Conservation (phyloP, 2,329 filamentous ascomycete species). For the Pleomassaria siparia region DNA sequence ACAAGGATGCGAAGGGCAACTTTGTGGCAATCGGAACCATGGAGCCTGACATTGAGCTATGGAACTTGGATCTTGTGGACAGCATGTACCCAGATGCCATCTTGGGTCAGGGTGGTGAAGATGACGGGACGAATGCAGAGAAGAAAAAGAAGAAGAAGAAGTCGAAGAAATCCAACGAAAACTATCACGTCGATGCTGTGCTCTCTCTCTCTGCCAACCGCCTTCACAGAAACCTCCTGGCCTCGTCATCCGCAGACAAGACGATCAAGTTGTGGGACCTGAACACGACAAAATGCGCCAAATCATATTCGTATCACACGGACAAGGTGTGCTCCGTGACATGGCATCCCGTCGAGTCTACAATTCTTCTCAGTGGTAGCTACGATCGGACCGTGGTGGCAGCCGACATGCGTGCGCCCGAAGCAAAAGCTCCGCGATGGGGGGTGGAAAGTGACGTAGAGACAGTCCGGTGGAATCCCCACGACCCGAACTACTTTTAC, state of each 20-base stretch:
- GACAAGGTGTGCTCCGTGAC: constrained; percentile 97
- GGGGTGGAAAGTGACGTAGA: constrained; percentile 96
- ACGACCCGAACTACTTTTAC: constrained; percentile 91
- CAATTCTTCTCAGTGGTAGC: constrained; percentile 85
- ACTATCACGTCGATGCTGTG: constrained; percentile 92
- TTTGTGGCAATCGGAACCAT: constrained; percentile 95
- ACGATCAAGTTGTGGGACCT: constrained; percentile 98
- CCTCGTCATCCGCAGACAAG: constrained; percentile 92
- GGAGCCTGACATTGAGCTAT: constrained; percentile 97
- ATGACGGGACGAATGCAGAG: constrained; percentile 55
- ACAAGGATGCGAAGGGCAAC: constrained; percentile 73
- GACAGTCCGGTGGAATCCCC: constrained; percentile 87
- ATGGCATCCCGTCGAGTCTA: constrained; percentile 88
- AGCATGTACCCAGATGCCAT: constrained; percentile 98
- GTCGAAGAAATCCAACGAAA: constrained; percentile 81
- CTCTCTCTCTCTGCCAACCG: constrained; percentile 89
- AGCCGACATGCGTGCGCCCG: constrained; percentile 94
- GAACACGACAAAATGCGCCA: constrained; percentile 86
- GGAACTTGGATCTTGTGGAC: constrained; percentile 94
- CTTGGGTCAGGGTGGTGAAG: constrained; percentile 67
- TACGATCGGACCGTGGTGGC: constrained; percentile 94
- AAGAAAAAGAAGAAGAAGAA: constrained; percentile 92
- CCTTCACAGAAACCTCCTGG: constrained; percentile 89
- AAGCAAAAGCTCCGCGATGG: constrained; percentile 80
- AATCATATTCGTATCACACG: constrained; percentile 93